phyloP scores from a whole-genome alignment of 2,329 filamentous ascomycete species.

The Cytospora mali region DNA sequence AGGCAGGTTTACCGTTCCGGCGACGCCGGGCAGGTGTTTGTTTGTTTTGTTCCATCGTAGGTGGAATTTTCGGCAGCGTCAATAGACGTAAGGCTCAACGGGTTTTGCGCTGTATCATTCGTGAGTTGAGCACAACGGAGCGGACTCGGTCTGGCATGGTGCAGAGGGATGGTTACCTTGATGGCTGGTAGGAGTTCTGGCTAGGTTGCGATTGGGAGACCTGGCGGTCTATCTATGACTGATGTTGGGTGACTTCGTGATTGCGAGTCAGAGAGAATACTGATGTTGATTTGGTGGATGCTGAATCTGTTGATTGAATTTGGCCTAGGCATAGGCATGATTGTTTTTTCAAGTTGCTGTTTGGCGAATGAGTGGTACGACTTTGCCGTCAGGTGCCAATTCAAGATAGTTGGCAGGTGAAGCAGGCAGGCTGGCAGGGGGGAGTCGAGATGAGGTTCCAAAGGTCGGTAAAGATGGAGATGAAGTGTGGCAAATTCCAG shows the following conservation, averaged over 20 bases:
- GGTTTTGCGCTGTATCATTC: neutral
- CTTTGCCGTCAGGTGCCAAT: slow-evolving; percentile 22
- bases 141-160: neutral
- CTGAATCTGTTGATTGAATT: slow-evolving; percentile 20
- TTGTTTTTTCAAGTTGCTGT: slow-evolving; percentile 15
- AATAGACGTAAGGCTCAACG: slow-evolving; percentile 1
- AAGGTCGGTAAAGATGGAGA: slow-evolving; percentile 9
- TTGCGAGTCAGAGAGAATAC: slow-evolving; percentile 22
- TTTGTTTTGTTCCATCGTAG: slow-evolving; percentile 41
- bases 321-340: slow-evolving; percentile 25
- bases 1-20: slow-evolving; percentile 42
- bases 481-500: slow-evolving; percentile 10
- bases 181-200: slow-evolving; percentile 8
- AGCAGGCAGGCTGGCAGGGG: no score
- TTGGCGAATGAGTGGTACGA: slow-evolving; percentile 26
- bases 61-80: neutral
- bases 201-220: slow-evolving; percentile 19
- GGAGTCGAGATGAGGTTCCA: slow-evolving; percentile 23
- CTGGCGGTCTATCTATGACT: slow-evolving; percentile 24
- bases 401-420: slow-evolving; percentile 16
- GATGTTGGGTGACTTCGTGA: slow-evolving; percentile 11
- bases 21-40: slow-evolving; percentile 46
- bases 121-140: slow-evolving; percentile 8
- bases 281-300: slow-evolving; percentile 25
- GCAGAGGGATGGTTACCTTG: slow-evolving; percentile 8